phyloP scores from a whole-genome alignment of 129 eudicot species.

The Chrysanthemum makinoi region DNA sequence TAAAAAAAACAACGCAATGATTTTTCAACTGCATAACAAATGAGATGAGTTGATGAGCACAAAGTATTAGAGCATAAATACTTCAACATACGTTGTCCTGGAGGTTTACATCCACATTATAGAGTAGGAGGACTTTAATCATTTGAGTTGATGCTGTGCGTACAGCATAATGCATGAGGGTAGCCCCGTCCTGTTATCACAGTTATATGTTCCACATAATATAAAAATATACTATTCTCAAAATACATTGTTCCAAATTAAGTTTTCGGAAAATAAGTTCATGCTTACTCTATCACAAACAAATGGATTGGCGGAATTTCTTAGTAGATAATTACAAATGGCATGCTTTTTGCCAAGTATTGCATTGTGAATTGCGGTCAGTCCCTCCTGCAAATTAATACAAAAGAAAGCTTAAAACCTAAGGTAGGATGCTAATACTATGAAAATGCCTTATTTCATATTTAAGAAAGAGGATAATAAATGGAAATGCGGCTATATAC shows the following conservation, averaged over 20 bases:
- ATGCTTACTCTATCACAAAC: slow-evolving; percentile 77
- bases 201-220: not conserved
- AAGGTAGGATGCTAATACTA: not conserved
- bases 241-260: not conserved
- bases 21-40: slow-evolving; percentile 15
- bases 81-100: slow-evolving; percentile 66
- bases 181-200: slow-evolving; percentile 82
- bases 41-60: not conserved
- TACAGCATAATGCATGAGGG: slow-evolving; percentile 96
- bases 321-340: slow-evolving; percentile 64
- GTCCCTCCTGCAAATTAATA: slow-evolving; percentile 61
- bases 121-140: slow-evolving; percentile 75
- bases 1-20: slow-evolving; percentile 13
- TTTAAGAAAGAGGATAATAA: not conserved
- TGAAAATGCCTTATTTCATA: slow-evolving; percentile 8
- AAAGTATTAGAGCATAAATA: not conserved
- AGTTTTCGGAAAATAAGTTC: not conserved
- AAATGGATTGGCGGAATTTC: slow-evolving; percentile 94
- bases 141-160: slow-evolving; percentile 69
- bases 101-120: slow-evolving; percentile 88
- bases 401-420: slow-evolving; percentile 14
- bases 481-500: slow-evolving; percentile 27
- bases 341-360: slow-evolving; percentile 89
- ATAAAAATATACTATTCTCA: not conserved
- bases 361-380: slow-evolving; percentile 86